phyloP scores from a whole-genome alignment of 2,329 filamentous ascomycete species.

The Aspergillus quadricinctus region DNA sequence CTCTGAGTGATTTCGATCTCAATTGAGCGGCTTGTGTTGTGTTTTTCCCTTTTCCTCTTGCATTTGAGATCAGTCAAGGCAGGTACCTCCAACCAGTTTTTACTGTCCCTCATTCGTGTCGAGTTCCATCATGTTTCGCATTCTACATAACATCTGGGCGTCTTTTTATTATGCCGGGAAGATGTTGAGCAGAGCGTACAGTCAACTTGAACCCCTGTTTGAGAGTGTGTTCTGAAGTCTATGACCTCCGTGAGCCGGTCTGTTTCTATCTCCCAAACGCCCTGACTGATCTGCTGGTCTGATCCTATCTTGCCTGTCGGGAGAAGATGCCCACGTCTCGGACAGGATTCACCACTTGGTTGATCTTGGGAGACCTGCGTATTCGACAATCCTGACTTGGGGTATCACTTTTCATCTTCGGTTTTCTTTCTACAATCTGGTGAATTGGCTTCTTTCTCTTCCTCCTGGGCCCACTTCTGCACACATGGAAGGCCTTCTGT shows the following conservation, averaged over 20 bases:
- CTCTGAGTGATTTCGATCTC: conserved; percentile 16
- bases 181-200: background rate
- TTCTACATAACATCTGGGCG: conserved; percentile 5
- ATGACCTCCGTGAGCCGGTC: conserved; percentile 4
- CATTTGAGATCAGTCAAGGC: conserved; percentile 26
- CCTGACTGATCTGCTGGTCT: conserved; percentile 20
- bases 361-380: conserved; percentile 1
- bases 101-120: conserved; percentile 5
- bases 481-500: conserved; percentile 6
- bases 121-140: conserved; percentile 2
- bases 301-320: conserved; percentile 9
- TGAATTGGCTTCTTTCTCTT: background rate
- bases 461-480: conserved; percentile 7
- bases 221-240: background rate
- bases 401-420: conserved; percentile 1
- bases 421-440: conserved; percentile 1
- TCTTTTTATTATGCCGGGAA: background rate
- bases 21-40: conserved; percentile 29
- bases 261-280: conserved; percentile 4
- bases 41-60: conserved; percentile 23
- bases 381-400: conserved; percentile 7
- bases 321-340: background rate
- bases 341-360: conserved; percentile 4
- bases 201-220: background rate
- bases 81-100: conserved; percentile 22